phyloP scores from a whole-genome alignment of 345 rosid species.

The Rhodamnia argentea region DNA sequence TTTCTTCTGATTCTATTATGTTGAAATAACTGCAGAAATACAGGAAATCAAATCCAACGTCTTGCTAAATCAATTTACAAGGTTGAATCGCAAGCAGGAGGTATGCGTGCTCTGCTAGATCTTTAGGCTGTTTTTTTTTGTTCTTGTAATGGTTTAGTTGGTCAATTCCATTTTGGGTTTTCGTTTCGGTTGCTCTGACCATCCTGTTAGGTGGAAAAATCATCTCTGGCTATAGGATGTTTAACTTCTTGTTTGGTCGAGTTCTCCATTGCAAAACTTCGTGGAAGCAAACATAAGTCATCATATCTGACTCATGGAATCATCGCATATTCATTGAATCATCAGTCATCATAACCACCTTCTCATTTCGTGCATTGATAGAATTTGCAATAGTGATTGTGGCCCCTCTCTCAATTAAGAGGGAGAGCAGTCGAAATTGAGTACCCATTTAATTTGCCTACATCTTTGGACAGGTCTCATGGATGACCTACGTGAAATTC shows the following conservation, averaged over 20 bases:
- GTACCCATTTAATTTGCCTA: background rate
- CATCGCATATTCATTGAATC: background rate
- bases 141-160: background rate
- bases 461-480: constrained; percentile 44
- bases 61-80: constrained; percentile 66
- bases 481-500: constrained; percentile 85
- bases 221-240: background rate
- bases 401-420: background rate
- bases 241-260: background rate
- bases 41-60: constrained; percentile 63
- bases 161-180: background rate
- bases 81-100: constrained; percentile 69
- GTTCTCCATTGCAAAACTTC: background rate
- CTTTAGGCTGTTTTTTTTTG: background rate
- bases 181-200: background rate
- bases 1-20: background rate
- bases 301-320: background rate
- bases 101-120: constrained; percentile 21
- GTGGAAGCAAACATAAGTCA: background rate
- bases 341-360: background rate
- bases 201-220: background rate
- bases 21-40: constrained; percentile 33
- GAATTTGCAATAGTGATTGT: background rate
- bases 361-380: background rate
- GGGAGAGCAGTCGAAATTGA: background rate